Evolutionary conservation across 2,329 filamentous ascomycete species (phyloP).

Genomic region (Fonsecaea pugnacius): DNA sequence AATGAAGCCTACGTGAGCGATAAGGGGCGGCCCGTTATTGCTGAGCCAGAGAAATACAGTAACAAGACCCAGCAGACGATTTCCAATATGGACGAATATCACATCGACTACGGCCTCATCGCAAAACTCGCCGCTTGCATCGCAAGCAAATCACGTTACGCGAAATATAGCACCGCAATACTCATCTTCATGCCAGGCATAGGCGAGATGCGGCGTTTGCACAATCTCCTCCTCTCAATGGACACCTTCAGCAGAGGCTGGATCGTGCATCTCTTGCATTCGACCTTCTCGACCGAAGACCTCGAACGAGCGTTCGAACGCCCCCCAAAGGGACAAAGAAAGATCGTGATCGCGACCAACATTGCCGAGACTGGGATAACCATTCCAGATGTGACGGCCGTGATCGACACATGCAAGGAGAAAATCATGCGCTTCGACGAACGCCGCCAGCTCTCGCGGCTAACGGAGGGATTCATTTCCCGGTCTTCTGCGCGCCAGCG

Average conservation of each 20-base stretch:
- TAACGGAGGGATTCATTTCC: constrained; percentile 95
- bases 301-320: constrained; percentile 91
- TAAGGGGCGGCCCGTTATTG: constrained; percentile 19
- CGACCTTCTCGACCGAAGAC: constrained; percentile 92
- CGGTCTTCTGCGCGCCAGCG: constrained; percentile 94
- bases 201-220: constrained; percentile 85
- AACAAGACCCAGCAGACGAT: constrained; percentile 74
- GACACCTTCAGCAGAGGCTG: constrained; percentile 75
- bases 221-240: constrained; percentile 80
- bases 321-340: constrained; percentile 78
- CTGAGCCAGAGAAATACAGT: constrained; percentile 64
- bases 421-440: constrained; percentile 80
- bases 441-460: constrained; percentile 81
- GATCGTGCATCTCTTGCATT: constrained; percentile 89
- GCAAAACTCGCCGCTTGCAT: constrained; percentile 78
- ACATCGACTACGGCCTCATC: constrained; percentile 86
- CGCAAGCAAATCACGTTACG: constrained; percentile 68
- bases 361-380: constrained; percentile 99
- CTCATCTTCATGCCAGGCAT: constrained; percentile 95
- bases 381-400: constrained; percentile 95
- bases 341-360: constrained; percentile 96
- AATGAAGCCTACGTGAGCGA: constrained; percentile 53
- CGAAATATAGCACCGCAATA: constrained; percentile 81
- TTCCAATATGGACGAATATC: constrained; percentile 82
- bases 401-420: constrained; percentile 95